phyloP scores from a whole-genome alignment of 2,329 filamentous ascomycete genomes.

The Aspergillus sp. region DNA sequence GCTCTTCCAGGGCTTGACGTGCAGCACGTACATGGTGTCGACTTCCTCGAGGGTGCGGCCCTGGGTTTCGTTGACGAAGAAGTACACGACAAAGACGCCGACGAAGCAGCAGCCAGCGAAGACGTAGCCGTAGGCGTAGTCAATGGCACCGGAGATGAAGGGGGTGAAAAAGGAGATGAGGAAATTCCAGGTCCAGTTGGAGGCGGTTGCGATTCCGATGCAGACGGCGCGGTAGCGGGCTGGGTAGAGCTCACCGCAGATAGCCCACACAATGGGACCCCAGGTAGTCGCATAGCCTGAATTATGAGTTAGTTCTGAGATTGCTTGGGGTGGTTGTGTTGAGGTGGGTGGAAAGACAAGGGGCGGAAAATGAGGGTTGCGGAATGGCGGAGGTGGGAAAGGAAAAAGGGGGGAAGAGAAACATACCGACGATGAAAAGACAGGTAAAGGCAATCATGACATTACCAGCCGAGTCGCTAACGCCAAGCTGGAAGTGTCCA shows the following conservation, averaged over 20 bases:
- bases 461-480: conserved; percentile 48
- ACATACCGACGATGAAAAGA: conserved; percentile 59
- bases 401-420: not conserved
- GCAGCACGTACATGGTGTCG: conserved; percentile 67
- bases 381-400: not conserved
- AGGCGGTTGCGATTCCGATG: conserved; percentile 68
- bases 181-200: conserved; percentile 77
- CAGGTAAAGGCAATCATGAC: conserved; percentile 67
- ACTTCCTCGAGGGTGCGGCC: conserved; percentile 71
- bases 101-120: conserved; percentile 67
- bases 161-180: conserved; percentile 71
- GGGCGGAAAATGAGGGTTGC: not conserved
- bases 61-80: conserved; percentile 69
- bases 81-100: conserved; percentile 62
- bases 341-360: not conserved
- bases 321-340: not conserved
- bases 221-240: conserved; percentile 59
- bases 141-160: conserved; percentile 66
- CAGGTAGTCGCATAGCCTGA: conserved; percentile 59
- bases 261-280: conserved; percentile 53
- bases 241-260: conserved; percentile 41
- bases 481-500: conserved; percentile 42
- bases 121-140: conserved; percentile 71
- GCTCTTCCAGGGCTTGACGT: conserved; percentile 58
- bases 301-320: not conserved